Evolutionary conservation across 2,329 filamentous ascomycete genomes (phyloP), one percentile per base, ranked within the genome.

Genomic region (Sporothrix pseudoabietina): DNA sequence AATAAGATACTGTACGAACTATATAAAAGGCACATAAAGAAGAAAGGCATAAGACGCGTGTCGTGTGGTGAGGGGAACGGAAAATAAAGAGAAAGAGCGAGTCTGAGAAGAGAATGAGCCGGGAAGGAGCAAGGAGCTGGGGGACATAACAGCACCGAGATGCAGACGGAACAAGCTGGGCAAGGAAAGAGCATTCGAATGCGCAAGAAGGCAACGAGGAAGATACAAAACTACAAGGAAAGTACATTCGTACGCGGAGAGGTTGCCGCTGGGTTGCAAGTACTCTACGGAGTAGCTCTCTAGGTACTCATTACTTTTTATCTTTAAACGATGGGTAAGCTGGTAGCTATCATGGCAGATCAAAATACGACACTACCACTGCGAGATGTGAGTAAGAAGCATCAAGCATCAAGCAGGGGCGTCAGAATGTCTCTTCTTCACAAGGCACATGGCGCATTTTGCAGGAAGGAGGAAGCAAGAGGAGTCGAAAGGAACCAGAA

Each of bases 31-130:
- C 8, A 39, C 32, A 41, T 19, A 32, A n/a, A 71, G 39, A 49
- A 22, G n/a, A 5, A 7, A 26, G 30, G 5, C 8, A 22, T 30
- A 14, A 26, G 26, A 26, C 26, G 26, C 26, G 26, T 39, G 9
- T 22, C 26, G 26, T 39, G 9, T 22, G 6, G 57, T n/a, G 55
- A 47, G 30, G 41, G 44, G 39, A 57, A 39, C 41, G 55, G 69
- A 71, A 61, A 59, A 54, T 54, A n/a, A 41, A 49, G 49, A 57
- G 69, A 39, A 71, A 65, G 69, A 16, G 54, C 55, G 57, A 63
- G 57, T 47, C 54, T 65, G 57, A 63, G 57, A 71, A 63, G 57
- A 71, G 44, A 71, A 71, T 54, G 70, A 19, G 57, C 44, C 70
- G 70, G 70, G 41, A 68, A 71, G 57, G 70, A 71, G 57, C 70